Evolutionary conservation across 2,329 filamentous ascomycete genomes (phyloP).

Genomic region (Fusarium nisikadoi): DNA sequence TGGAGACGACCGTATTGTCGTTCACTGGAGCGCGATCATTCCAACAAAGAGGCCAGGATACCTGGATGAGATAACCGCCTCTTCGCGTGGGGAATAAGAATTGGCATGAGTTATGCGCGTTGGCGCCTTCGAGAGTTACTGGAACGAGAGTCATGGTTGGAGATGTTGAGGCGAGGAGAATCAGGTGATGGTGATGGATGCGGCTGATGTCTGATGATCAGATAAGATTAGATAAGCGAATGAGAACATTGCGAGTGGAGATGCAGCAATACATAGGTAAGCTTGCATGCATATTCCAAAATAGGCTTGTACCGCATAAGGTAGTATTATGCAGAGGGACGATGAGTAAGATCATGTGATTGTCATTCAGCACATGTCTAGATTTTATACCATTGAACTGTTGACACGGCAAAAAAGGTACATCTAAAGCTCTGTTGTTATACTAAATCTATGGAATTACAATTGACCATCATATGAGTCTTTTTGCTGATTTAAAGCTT

Average conservation of each 20-base stretch:
- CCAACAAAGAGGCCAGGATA: slow-evolving; percentile 47
- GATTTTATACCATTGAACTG: too few relatives aligned
- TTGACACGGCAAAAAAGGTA: too few relatives aligned
- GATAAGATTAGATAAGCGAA: slow-evolving; percentile 17
- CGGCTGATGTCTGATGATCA: not conserved
- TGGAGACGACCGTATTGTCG: slow-evolving; percentile 31
- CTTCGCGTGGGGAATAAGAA: slow-evolving; percentile 22
- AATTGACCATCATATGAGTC: too few relatives aligned
- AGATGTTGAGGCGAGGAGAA: not conserved
- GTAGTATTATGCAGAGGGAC: too few relatives aligned
- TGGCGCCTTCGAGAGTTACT: not conserved
- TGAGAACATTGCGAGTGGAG: not conserved
- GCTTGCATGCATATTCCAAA: too few relatives aligned
- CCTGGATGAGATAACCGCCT: slow-evolving; percentile 44
- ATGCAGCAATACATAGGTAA: too few relatives aligned
- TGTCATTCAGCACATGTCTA: too few relatives aligned
- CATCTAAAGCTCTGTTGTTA: too few relatives aligned
- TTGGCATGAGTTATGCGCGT: slow-evolving; percentile 36
- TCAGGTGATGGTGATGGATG: not conserved
- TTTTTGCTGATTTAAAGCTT: too few relatives aligned
- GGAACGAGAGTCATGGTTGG: slow-evolving; percentile 20
- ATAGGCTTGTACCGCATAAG: too few relatives aligned
- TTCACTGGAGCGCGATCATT: slow-evolving; percentile 29
- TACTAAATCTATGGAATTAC: too few relatives aligned
- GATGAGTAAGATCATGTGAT: too few relatives aligned